Conservation (phyloP, 805 yeast genomes). For the Starmera pachycereana region DNA sequence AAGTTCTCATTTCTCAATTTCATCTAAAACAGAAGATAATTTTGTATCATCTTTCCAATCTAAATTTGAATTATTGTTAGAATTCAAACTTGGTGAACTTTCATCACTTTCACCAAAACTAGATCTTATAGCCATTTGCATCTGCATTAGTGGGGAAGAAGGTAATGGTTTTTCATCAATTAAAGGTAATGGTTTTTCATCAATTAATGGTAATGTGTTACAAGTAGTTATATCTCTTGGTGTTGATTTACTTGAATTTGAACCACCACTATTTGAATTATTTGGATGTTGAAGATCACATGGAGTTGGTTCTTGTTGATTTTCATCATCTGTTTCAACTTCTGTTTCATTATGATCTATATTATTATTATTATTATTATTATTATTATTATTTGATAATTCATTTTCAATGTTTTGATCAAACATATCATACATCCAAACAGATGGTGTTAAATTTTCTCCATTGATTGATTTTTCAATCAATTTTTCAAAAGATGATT, state of each 20-base stretch:
- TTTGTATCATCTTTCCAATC: too few species aligned
- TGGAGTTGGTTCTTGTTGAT: conserved; percentile 11
- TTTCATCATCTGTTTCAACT: background rate
- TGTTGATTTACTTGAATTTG: conserved; percentile 11
- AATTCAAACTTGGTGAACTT: background rate
- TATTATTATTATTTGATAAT: background rate
- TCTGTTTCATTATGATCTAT: too few species aligned
- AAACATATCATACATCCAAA: conserved; percentile 17
- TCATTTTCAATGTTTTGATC: background rate
- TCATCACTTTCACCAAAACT: background rate
- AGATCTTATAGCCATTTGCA: background rate
- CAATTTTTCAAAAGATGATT: conserved; percentile 29
- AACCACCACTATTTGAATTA: conserved; percentile 5
- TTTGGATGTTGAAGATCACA: conserved; percentile 6
- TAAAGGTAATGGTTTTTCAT: conserved; percentile 20
- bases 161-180: conserved; percentile 16
- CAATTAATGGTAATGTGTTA: conserved; percentile 19
- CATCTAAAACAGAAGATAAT: too few species aligned
- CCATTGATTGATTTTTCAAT: conserved; percentile 28
- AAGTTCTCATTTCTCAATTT: too few species aligned
- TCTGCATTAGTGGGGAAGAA: background rate
- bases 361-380: background rate
- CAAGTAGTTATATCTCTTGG: conserved; percentile 21
- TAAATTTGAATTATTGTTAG: too few species aligned
- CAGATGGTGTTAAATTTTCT: conserved; percentile 12